These are phyloP conservation scores for Plasmodium knowlesi DNA, from an alignment of 169 alveolate genomes.

Conservation along the genomic window DNA sequence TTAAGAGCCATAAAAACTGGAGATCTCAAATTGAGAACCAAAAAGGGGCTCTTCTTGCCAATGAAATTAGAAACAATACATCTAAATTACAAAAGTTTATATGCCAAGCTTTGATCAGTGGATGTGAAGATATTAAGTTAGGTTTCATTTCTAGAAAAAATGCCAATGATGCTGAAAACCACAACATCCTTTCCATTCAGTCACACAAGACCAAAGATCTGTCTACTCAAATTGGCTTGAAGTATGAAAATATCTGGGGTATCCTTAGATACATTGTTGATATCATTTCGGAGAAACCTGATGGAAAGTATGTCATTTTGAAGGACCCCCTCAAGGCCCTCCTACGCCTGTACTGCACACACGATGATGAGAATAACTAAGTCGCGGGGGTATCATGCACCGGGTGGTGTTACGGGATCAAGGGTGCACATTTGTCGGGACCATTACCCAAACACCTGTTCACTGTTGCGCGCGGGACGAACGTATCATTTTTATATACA, in stretches of 20 bases:
- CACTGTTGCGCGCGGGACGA: background rate
- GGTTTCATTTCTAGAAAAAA: slow-evolving; percentile 89
- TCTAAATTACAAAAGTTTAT: slow-evolving; percentile 90
- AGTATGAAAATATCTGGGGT: slow-evolving; percentile 93
- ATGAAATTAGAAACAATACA: slow-evolving; percentile 91
- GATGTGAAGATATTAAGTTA: slow-evolving; percentile 90
- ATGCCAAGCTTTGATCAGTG: slow-evolving; percentile 90
- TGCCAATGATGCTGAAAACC: slow-evolving; percentile 90
- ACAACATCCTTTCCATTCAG: slow-evolving; percentile 87
- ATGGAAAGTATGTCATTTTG: slow-evolving; percentile 90
- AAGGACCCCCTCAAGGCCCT: slow-evolving; percentile 92
- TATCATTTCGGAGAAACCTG: slow-evolving; percentile 86
- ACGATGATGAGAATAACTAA: slow-evolving; percentile 86
- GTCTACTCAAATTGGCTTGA: slow-evolving; percentile 92
- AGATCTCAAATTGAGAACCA: slow-evolving; percentile 90
- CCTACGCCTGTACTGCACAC: slow-evolving; percentile 88
- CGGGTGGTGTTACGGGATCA: background rate
- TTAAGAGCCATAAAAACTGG: slow-evolving; percentile 89
- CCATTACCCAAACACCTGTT: too few relatives aligned
- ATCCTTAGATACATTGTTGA: slow-evolving; percentile 87
- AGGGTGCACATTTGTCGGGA: background rate
- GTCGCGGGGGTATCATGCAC: background rate
- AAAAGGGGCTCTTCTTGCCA: slow-evolving; percentile 91
- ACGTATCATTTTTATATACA: background rate
- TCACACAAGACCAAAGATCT: slow-evolving; percentile 91